phyloP scores from a whole-genome alignment of 768 basidiomycete genomes.

The Lentinula edodes region DNA sequence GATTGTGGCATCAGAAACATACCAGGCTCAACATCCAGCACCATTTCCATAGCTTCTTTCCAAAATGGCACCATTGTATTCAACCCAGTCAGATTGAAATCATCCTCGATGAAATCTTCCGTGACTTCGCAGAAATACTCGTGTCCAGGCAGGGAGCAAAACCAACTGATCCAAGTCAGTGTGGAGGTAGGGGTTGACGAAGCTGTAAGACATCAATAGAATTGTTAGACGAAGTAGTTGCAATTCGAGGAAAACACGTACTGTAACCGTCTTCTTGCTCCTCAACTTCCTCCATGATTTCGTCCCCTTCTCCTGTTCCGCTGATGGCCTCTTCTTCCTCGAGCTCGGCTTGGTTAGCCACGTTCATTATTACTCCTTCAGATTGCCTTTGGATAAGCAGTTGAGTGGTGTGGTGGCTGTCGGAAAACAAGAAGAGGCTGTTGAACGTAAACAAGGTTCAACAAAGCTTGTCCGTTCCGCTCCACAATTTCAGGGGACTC shows the following conservation, averaged over 20 bases:
- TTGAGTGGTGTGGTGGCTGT: neutral
- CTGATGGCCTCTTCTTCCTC: slow-evolving; percentile 62
- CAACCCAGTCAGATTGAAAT: slow-evolving; percentile 97
- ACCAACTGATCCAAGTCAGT: slow-evolving; percentile 95
- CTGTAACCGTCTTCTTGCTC: slow-evolving; percentile 76
- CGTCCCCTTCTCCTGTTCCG: slow-evolving; percentile 54
- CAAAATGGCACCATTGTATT: slow-evolving; percentile 97
- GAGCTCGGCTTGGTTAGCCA: slow-evolving; percentile 33
- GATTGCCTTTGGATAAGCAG: neutral
- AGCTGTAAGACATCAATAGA: slow-evolving; percentile 35
- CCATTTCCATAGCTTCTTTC: slow-evolving; percentile 99
- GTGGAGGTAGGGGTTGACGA: slow-evolving; percentile 90
- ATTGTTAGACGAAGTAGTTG: slow-evolving; percentile 8
- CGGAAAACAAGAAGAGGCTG: neutral
- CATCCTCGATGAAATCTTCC: slow-evolving; percentile 99
- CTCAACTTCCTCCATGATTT: slow-evolving; percentile 80
- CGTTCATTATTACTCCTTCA: neutral
- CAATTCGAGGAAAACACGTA: slow-evolving; percentile 36
- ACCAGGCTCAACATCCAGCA: slow-evolving; percentile 98
- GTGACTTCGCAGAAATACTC: slow-evolving; percentile 98
- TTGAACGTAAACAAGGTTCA: neutral
- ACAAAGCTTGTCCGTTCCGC: no score
- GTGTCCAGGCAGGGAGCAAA: slow-evolving; percentile 90
- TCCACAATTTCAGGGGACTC: no score
- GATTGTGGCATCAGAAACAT: slow-evolving; percentile 21